Evolutionary conservation across 2,329 filamentous ascomycete genomes (phyloP).

Genomic region (Nakataea oryzae): DNA sequence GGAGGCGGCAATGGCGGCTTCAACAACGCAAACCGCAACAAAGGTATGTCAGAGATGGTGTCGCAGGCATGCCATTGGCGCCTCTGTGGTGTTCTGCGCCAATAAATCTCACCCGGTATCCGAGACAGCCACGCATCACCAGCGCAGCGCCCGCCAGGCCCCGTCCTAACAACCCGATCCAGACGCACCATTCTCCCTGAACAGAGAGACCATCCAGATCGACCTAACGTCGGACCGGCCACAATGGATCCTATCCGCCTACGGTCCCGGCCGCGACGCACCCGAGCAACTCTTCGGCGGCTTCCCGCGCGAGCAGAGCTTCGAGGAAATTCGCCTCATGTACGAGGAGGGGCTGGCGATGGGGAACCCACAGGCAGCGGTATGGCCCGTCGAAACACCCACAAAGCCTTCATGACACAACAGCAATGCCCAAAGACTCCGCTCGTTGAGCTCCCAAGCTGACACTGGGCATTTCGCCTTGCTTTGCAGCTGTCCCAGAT

Average conservation of each 20-base stretch:
- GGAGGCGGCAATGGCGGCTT: constrained; percentile 1
- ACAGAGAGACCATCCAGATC: constrained; percentile 45
- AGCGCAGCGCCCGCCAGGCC: background rate
- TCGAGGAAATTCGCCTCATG: constrained; percentile 75
- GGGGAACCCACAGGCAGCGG: constrained; percentile 47
- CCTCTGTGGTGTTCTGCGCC: background rate
- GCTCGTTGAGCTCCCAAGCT: background rate
- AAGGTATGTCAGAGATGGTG: background rate
- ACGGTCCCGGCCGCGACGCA: constrained; percentile 66
- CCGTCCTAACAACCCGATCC: background rate
- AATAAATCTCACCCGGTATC: background rate
- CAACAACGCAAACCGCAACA: background rate
- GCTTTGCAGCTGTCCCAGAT: constrained; percentile 46
- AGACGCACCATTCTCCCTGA: constrained; percentile 37
- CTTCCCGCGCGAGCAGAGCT: constrained; percentile 67
- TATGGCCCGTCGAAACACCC: constrained; percentile 18
- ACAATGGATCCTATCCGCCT: constrained; percentile 78
- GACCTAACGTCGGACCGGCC: constrained; percentile 66
- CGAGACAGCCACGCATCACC: background rate
- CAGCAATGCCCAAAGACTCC: background rate
- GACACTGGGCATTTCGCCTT: background rate
- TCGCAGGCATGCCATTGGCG: constrained; percentile 14
- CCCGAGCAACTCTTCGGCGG: constrained; percentile 81
- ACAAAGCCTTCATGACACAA: no score
- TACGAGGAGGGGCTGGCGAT: constrained; percentile 50